These are phyloP conservation scores for Salinomyces thailandicus DNA, from an alignment of 2,329 filamentous ascomycete species.

Conservation along the genomic window DNA sequence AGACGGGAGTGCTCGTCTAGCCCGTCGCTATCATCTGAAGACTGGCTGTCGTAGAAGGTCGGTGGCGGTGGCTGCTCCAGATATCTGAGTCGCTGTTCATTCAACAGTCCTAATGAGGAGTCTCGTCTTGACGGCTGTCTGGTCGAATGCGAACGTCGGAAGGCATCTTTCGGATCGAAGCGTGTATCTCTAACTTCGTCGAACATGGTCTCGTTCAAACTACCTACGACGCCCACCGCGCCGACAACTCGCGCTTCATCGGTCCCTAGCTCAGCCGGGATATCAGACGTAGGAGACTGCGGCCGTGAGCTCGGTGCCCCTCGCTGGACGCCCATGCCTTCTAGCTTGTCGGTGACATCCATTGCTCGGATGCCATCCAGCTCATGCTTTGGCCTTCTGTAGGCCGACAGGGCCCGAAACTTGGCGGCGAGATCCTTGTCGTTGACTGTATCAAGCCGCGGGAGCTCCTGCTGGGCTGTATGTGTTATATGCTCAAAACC, in stretches of 20 bases:
- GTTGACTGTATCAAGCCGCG: slow-evolving; percentile 41
- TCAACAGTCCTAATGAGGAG: slow-evolving; percentile 15
- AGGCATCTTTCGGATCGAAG: slow-evolving; percentile 10
- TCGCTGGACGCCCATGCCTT: slow-evolving; percentile 4
- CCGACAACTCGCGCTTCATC: neutral
- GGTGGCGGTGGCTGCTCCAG: neutral
- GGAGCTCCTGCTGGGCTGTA: slow-evolving; percentile 45
- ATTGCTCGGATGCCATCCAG: slow-evolving; percentile 45
- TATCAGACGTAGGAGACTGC: slow-evolving; percentile 3
- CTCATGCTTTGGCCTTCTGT: slow-evolving; percentile 39
- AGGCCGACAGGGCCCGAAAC: slow-evolving; percentile 44
- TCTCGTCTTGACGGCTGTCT: slow-evolving; percentile 11
- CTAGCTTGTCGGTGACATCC: slow-evolving; percentile 25
- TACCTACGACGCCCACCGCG: neutral
- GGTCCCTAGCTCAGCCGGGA: neutral
- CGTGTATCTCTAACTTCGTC: slow-evolving; percentile 17
- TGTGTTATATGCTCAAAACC: slow-evolving; percentile 56
- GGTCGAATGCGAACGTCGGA: slow-evolving; percentile 6
- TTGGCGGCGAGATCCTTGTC: slow-evolving; percentile 43
- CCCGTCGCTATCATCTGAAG: neutral
- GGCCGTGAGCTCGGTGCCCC: slow-evolving; percentile 9
- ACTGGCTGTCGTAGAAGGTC: slow-evolving; percentile 5
- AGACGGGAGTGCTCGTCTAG: slow-evolving; percentile 1
- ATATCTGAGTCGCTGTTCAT: slow-evolving; percentile 1
- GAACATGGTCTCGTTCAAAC: slow-evolving; percentile 18